These are phyloP conservation scores for Phytopythium aichiense DNA, from an alignment of 352 stramenopile species.

Conservation along the genomic window DNA sequence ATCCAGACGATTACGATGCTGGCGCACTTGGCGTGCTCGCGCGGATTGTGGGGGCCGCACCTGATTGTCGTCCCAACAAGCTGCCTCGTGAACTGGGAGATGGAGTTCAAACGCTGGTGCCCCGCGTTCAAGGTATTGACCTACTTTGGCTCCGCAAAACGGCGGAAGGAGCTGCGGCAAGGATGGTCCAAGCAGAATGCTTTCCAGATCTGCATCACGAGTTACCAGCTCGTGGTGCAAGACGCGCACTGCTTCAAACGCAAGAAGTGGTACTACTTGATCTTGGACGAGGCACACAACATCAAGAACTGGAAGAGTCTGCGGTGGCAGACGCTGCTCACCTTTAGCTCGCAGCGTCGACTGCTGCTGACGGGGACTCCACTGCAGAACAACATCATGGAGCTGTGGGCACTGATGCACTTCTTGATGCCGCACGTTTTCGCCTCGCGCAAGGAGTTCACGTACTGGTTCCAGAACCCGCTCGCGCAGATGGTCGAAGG, in stretches of 20 bases:
- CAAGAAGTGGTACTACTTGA: conserved; percentile 99
- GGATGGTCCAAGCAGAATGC: conserved; percentile 97
- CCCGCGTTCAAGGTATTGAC: conserved; percentile 97
- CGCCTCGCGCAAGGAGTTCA: conserved; percentile 91
- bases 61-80: conserved; percentile 98
- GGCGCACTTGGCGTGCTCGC: conserved; percentile 89
- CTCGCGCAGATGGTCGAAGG: conserved; percentile 84
- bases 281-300: conserved; percentile 99
- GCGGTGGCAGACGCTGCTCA: conserved; percentile 97
- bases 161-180: conserved; percentile 83
- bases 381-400: conserved; percentile 97
- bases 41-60: conserved; percentile 97
- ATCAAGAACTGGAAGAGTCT: conserved; percentile 99
- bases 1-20: conserved; percentile 99
- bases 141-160: conserved; percentile 98
- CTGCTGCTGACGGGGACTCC: conserved; percentile 95
- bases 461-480: conserved; percentile 98
- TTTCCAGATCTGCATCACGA: conserved; percentile 98
- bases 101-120: conserved; percentile 98
- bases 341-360: conserved; percentile 94
- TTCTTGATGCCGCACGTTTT: conserved; percentile 99
- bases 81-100: conserved; percentile 99
- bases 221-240: conserved; percentile 98
- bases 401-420: conserved; percentile 98
- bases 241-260: conserved; percentile 97